Conservation (phyloP, 2,329 filamentous ascomycete species). For the Aspergillus sergii region DNA sequence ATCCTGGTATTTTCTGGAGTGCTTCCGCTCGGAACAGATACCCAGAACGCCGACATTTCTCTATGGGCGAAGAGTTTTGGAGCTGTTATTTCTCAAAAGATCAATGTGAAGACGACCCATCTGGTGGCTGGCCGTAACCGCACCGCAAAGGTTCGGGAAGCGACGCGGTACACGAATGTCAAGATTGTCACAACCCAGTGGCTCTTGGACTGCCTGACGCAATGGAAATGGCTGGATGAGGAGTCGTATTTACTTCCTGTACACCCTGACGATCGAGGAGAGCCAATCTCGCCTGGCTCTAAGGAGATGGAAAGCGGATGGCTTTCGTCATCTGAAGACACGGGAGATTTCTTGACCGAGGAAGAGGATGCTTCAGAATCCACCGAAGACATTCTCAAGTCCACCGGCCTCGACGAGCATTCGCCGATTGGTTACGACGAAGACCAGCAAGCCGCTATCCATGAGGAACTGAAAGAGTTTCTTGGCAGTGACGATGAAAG, state of each 20-base stretch:
- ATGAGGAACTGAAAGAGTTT: constrained; percentile 77
- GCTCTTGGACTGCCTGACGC: constrained; percentile 81
- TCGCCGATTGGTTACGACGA: constrained; percentile 59
- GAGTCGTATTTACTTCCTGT: constrained; percentile 76
- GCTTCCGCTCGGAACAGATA: constrained; percentile 77
- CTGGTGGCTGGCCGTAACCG: constrained; percentile 63
- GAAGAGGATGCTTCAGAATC: constrained; percentile 38
- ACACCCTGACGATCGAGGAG: constrained; percentile 66
- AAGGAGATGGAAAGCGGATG: constrained; percentile 50
- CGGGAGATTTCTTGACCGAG: constrained; percentile 51
- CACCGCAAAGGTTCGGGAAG: constrained; percentile 89
- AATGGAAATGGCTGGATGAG: constrained; percentile 82
- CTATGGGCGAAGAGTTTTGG: constrained; percentile 87
- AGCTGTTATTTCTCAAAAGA: constrained; percentile 56
- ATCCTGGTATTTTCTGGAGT: constrained; percentile 89
- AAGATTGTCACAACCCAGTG: constrained; percentile 92
- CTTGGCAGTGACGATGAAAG: constrained; percentile 56
- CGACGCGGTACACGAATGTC: constrained; percentile 75
- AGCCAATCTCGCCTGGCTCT: constrained; percentile 42
- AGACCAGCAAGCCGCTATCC: constrained; percentile 65
- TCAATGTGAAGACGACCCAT: constrained; percentile 52
- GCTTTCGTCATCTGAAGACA: constrained; percentile 50
- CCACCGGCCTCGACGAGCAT: constrained; percentile 52
- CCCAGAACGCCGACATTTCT: constrained; percentile 81
- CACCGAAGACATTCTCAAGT: constrained; percentile 53